Conservation (phyloP, 2,329 filamentous ascomycete species). For the Cytospora piceae region DNA sequence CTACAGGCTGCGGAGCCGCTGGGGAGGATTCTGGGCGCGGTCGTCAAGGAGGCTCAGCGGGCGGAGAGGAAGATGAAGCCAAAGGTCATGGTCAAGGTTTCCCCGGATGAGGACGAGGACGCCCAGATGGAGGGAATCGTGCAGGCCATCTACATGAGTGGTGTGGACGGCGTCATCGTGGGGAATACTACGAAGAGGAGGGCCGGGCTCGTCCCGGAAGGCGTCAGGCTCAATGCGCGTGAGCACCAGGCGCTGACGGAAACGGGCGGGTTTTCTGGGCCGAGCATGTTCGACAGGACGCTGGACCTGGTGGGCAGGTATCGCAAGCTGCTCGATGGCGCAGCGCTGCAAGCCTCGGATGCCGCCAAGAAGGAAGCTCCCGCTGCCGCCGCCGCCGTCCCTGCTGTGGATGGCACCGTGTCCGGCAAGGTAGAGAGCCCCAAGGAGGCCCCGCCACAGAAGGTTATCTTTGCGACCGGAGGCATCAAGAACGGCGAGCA, state of each 20-base stretch:
- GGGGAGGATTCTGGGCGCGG: constrained; percentile 77
- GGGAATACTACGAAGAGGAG: constrained; percentile 94
- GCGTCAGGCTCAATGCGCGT: constrained; percentile 63
- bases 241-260: constrained; percentile 74
- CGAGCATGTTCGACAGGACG: constrained; percentile 83
- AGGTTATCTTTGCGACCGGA: constrained; percentile 91
- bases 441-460: constrained; percentile 48
- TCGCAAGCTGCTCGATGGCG: constrained; percentile 66
- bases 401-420: constrained; percentile 42
- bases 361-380: constrained; percentile 34
- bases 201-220: constrained; percentile 69
- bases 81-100: constrained; percentile 96
- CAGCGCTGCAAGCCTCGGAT: constrained; percentile 44
- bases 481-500: constrained; percentile 89
- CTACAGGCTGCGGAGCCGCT: constrained; percentile 85
- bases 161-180: constrained; percentile 93
- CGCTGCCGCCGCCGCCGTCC: constrained; percentile 41
- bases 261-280: constrained; percentile 88
- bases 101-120: constrained; percentile 88
- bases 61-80: constrained; percentile 70
- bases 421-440: constrained; percentile 37
- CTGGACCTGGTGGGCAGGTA: constrained; percentile 80
- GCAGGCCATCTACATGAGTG: constrained; percentile 78
- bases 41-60: constrained; percentile 75
- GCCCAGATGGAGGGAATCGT: constrained; percentile 87